A percentile compares a stretch with the other conserved stretches of the same genome.
Evolutionary conservation across 2,329 filamentous ascomycete genomes (phyloP).

Genomic region (Cytospora paraplurivora): DNA sequence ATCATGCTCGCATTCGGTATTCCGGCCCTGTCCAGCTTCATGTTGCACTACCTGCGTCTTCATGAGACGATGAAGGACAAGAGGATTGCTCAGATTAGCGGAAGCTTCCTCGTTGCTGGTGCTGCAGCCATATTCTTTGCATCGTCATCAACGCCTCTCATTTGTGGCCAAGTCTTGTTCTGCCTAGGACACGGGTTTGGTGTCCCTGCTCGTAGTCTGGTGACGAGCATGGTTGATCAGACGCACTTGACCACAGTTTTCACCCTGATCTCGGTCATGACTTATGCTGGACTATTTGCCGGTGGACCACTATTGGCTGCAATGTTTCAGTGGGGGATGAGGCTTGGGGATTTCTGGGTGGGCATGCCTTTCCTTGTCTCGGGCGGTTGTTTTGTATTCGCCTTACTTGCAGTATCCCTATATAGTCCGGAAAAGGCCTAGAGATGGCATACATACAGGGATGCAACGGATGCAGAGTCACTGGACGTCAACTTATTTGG

Average conservation of each 20-base stretch:
- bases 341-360: not conserved
- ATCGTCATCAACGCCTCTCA: conserved; percentile 14
- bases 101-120: conserved; percentile 25
- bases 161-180: conserved; percentile 22
- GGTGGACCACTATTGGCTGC: conserved; percentile 22
- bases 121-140: conserved; percentile 25
- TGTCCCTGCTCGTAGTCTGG: conserved; percentile 27
- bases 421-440: no score
- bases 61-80: conserved; percentile 28
- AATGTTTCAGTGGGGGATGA: conserved; percentile 22
- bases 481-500: no score
- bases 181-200: conserved; percentile 26
- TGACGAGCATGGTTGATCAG: conserved; percentile 27
- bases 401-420: no score
- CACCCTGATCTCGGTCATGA: conserved; percentile 27
- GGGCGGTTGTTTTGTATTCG: no score
- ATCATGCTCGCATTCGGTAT: conserved; percentile 21
- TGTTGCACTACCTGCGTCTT: conserved; percentile 15
- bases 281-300: conserved; percentile 18
- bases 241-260: conserved; percentile 27
- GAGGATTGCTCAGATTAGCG: conserved; percentile 27
- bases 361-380: not conserved
- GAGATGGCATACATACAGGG: no score
- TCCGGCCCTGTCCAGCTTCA: conserved; percentile 21
- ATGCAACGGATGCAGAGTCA: no score